Conservation (phyloP, 73 alveolate genomes). For the Strombidium stylifer region DNA sequence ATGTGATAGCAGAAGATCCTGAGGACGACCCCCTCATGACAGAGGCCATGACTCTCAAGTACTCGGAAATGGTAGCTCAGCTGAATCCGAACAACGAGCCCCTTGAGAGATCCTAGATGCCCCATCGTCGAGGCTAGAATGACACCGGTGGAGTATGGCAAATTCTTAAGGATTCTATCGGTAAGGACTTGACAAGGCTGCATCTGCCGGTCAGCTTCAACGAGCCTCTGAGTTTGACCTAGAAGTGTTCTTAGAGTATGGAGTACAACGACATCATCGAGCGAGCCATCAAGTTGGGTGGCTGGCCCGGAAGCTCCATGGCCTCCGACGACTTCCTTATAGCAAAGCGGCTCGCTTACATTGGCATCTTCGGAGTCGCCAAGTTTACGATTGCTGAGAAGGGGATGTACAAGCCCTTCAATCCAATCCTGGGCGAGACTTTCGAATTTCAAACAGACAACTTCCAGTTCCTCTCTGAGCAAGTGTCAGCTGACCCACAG, state of each 20-base stretch:
- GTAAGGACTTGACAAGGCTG: constrained; percentile 58
- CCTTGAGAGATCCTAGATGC: constrained; percentile 6
- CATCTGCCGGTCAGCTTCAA: constrained; percentile 92
- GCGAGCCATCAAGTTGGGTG: neutral
- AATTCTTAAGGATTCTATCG: constrained; percentile 27
- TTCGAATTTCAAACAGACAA: constrained; percentile 60
- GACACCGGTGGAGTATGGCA: constrained; percentile 16
- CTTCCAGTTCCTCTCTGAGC: neutral
- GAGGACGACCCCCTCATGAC: neutral
- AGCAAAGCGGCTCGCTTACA: neutral
- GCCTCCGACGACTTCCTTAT: neutral
- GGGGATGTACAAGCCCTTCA: constrained; percentile 18
- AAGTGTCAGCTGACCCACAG: constrained; percentile 81
- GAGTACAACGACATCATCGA: neutral
- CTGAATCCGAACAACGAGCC: neutral
- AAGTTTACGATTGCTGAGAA: no score
- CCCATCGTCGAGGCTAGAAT: constrained; percentile 20
- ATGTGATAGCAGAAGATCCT: neutral
- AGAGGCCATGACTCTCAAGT: neutral
- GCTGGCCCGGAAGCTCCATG: neutral
- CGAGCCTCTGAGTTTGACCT: constrained; percentile 80
- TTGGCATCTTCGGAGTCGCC: no score
- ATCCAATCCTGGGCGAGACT: constrained; percentile 80
- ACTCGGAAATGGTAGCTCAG: no score
- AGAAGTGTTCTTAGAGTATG: neutral